Base-by-base conservation (phyloP, 1,284 basidiomycete genomes). In the Stygiomarasmius scandens region DNA sequence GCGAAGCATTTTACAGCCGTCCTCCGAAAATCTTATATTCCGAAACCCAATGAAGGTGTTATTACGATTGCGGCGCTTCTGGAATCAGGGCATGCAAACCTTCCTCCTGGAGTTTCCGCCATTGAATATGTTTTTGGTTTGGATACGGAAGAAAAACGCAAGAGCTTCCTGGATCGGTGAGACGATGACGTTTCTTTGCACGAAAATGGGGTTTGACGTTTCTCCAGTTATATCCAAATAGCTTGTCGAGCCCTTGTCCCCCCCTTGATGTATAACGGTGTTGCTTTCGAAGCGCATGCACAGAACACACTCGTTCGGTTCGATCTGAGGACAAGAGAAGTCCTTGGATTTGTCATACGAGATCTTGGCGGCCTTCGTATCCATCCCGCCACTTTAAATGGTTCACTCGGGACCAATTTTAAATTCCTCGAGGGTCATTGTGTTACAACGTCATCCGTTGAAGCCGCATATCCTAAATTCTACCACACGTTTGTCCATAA, bases 401-500 rank as follows among this genome's bases (percentile, higher is more conserved):
- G 67, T 53, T 81, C 80, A 1, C 80, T 74, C 22, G 79, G 77
- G 24, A 70, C 74, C 14, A 67, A 77, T 52, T 81, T 82, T 61
- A 67, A 75, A 36, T 82, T 82, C 64, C 70, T 82, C 36, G 76
- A 78, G 3, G 74, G 72, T 1, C 80, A 83, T 64, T 81, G 78
- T 60, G 71, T 82, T 49, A 74, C 74, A 19, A 78, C 79, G 0
- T 61, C 66, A 36, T 74, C 75, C 1, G 58, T 78, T 19, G 74
- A 78, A 56, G 80, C 82, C 55, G 77, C 74, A 0, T 81, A 77
- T 49, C 76, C 77, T 12, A 81, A 81, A 60, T 78, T 83, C 61
- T 82, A 83, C 61, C 80, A 83, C 64, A 82, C 80, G 2, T 77
- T 82, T 50, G 70, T 83, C 20, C 80, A 83, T 64, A 82, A 80